Evolutionary conservation across 2,329 filamentous ascomycete genomes (phyloP), one percentile per base, ranked within the genome.

Genomic region (Trichoderma sp.): DNA sequence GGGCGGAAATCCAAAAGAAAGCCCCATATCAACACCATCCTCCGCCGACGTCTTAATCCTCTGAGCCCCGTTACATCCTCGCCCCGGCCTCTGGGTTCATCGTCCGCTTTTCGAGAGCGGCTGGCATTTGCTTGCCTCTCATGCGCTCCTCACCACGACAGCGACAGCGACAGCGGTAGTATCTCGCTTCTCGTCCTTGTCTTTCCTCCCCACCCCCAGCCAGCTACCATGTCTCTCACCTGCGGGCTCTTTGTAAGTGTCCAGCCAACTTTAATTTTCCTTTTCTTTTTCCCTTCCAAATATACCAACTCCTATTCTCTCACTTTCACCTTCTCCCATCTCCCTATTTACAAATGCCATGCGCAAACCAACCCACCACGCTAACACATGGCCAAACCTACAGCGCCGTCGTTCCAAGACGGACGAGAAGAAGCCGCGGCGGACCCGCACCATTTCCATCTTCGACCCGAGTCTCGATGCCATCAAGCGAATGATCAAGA

Each of bases 381-480:
- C 74, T 73, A 70, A 74, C 32, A 55, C 58, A 50, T 23, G 20
- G 53, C 55, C 53, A 28, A 47, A 17, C 9, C 23, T 75, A 71
- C 70, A 74, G 70, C 75, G 74, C 47, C 74, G 73, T 20, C 74
- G 73, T 34, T 74, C 73, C 30, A 72, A 71, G 6, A 3, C 66
- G 23, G 73, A 77, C 30, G 74, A 76, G 70, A 74, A 77, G 43
- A 74, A 75, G 70, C 80, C 76, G 58, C 74, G 75, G 57, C 82
- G 81, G 30, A 73, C 76, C 57, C 80, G 78, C 26, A 83, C 82
- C 43, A 78, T 83, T 74, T 83, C 82, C 68, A 80, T 84, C 70
- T 82, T 83, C 67, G 81, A 78, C 63, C 80, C 79, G 70, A 63
- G 67, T 20, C 43, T 77, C 26, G 62, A 71, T 28, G 73, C 76